A percentile compares a stretch with the other conserved stretches of the same genome.
Conservation (phyloP, 2,329 filamentous ascomycete genomes). For the Ophiostoma angusticollis region DNA sequence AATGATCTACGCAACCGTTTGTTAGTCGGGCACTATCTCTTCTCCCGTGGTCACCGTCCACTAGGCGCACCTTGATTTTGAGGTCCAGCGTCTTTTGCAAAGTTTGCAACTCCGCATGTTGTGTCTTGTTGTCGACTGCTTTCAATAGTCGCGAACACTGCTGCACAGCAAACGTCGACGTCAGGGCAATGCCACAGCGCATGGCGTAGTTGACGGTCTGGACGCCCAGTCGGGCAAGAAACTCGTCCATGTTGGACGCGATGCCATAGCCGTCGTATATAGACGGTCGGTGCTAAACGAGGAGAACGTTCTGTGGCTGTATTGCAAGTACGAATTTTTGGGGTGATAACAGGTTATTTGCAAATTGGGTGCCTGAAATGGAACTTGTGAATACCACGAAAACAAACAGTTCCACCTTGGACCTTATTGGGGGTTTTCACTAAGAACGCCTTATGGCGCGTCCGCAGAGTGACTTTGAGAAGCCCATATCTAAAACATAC, state of each 20-base stretch:
- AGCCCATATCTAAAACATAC: too few species aligned
- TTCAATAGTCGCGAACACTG: slow-evolving; percentile 70
- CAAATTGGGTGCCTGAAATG: too few species aligned
- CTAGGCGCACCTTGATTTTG: slow-evolving; percentile 80
- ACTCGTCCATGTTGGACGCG: slow-evolving; percentile 50
- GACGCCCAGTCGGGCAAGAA: slow-evolving; percentile 38
- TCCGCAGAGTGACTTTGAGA: too few species aligned
- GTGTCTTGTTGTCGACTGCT: slow-evolving; percentile 57
- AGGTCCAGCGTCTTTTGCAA: slow-evolving; percentile 65
- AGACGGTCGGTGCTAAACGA: neutral
- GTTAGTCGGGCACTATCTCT: neutral
- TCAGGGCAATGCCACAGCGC: slow-evolving; percentile 72
- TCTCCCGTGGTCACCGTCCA: too few species aligned
- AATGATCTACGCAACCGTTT: slow-evolving; percentile 46
- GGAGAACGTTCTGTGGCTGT: too few species aligned
- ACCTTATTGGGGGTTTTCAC: too few species aligned
- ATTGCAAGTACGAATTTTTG: too few species aligned
- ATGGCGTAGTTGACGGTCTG: slow-evolving; percentile 92
- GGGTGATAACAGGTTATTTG: too few species aligned
- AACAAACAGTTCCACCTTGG: too few species aligned
- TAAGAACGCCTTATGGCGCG: too few species aligned
- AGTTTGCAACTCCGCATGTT: slow-evolving; percentile 52
- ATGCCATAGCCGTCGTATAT: too few species aligned
- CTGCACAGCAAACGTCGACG: slow-evolving; percentile 70
- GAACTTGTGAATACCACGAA: too few species aligned